Conservation (phyloP, 371 early-diverging fungal species). For the Chytridium lagenaria region DNA sequence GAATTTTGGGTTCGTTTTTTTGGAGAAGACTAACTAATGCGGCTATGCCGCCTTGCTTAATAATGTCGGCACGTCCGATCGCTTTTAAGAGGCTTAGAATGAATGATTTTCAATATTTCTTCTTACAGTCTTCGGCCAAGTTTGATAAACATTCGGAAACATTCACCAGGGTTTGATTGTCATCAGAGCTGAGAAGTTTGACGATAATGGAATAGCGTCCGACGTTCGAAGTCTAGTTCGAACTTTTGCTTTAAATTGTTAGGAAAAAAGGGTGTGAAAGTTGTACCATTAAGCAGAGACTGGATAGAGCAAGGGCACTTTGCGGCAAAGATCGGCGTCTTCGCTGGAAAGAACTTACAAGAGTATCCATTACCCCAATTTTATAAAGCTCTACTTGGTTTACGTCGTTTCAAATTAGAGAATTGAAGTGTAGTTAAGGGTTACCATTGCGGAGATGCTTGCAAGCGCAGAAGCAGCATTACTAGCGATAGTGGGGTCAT, state of each 20-base stretch:
- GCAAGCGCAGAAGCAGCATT: constrained; percentile 51
- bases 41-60: constrained; percentile 47
- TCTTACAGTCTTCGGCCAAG: constrained; percentile 56
- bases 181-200: constrained; percentile 43
- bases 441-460: constrained; percentile 40
- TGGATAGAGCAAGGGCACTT: constrained; percentile 45
- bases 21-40: constrained; percentile 38
- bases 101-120: constrained; percentile 9
- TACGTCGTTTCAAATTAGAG: constrained; percentile 29
- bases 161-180: constrained; percentile 46
- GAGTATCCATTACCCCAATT: constrained; percentile 44
- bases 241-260: constrained; percentile 38
- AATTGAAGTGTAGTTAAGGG: not conserved
- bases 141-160: constrained; percentile 53
- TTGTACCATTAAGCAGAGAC: constrained; percentile 48
- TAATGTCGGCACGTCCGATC: constrained; percentile 45
- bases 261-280: not conserved
- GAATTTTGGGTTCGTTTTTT: constrained; percentile 43
- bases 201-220: constrained; percentile 40
- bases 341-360: constrained; percentile 48
- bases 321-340: constrained; percentile 44
- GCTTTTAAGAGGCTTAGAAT: constrained; percentile 33
- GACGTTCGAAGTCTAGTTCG: constrained; percentile 37
- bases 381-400: constrained; percentile 55
- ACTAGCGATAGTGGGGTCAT: constrained; percentile 41